A percentile compares a stretch with the other conserved stretches of the same genome.
These are phyloP conservation scores for Beauveria sp. DNA, from an alignment of 2,329 filamentous ascomycete species.

Conservation along the genomic window DNA sequence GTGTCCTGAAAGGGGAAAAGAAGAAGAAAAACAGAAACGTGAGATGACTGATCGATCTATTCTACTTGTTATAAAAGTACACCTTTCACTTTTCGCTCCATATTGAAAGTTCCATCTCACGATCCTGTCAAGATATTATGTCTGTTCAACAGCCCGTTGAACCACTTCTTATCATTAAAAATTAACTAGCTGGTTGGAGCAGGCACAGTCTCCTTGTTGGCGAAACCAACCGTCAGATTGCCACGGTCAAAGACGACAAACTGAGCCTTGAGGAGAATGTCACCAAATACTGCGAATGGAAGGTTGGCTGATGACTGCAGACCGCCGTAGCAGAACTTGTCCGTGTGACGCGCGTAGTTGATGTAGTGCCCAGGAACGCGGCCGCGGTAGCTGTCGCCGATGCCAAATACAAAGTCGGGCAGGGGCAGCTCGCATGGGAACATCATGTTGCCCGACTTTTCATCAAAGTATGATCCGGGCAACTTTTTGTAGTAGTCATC, in stretches of 20 bases:
- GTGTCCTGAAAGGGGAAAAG: too few relatives aligned
- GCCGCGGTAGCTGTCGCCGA: slow-evolving; percentile 25
- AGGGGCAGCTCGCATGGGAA: slow-evolving; percentile 48
- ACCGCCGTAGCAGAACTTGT: slow-evolving; percentile 27
- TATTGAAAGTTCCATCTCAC: too few relatives aligned
- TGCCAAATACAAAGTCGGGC: slow-evolving; percentile 32
- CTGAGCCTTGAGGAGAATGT: slow-evolving; percentile 37
- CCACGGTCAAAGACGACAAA: slow-evolving; percentile 34
- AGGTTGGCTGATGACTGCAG: slow-evolving; percentile 29
- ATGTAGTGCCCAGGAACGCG: slow-evolving; percentile 29
- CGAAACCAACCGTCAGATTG: slow-evolving; percentile 27
- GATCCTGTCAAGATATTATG: not conserved
- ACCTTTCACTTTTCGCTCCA: too few relatives aligned
- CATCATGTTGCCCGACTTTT: slow-evolving; percentile 44
- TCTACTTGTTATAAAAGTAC: too few relatives aligned
- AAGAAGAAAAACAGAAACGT: too few relatives aligned
- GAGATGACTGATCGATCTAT: too few relatives aligned
- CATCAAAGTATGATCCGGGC: slow-evolving; percentile 37
- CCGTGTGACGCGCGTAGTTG: slow-evolving; percentile 25
- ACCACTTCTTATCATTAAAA: too few relatives aligned
- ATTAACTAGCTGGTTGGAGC: not conserved
- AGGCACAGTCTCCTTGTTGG: slow-evolving; percentile 26
- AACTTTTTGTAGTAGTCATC: slow-evolving; percentile 53
- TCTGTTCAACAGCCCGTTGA: not conserved
- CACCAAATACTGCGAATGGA: slow-evolving; percentile 31